A percentile compares a stretch with the other conserved stretches of the same genome.
Conservation (phyloP, 495 filamentous ascomycete species). For the Bacidia rubella region DNA sequence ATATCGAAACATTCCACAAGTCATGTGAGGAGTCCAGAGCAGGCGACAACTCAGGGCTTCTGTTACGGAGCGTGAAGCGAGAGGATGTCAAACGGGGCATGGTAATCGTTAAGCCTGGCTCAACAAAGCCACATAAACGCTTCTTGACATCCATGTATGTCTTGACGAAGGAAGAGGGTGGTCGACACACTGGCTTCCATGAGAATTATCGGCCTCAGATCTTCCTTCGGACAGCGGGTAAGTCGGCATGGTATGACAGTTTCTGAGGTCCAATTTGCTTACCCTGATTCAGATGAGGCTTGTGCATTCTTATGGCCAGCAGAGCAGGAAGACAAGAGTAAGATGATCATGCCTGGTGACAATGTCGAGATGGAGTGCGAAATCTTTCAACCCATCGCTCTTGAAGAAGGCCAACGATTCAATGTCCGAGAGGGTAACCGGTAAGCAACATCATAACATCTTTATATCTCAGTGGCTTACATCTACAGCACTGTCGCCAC, state of each 20-base stretch:
- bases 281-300: conserved; percentile 49
- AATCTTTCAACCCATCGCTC: conserved; percentile 65
- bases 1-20: conserved; percentile 99
- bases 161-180: conserved; percentile 92
- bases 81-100: conserved; percentile 91
- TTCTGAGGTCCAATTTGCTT: not conserved
- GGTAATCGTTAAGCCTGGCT: conserved; percentile 71
- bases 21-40: conserved; percentile 85
- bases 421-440: conserved; percentile 71
- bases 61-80: conserved; percentile 85
- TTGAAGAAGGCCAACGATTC: conserved; percentile 83
- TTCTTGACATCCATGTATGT: conserved; percentile 95
- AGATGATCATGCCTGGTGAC: conserved; percentile 92
- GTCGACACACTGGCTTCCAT: conserved; percentile 84
- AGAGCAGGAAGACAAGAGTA: conserved; percentile 50
- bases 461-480: not conserved
- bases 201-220: conserved; percentile 93
- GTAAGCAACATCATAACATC: not conserved
- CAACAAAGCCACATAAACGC: conserved; percentile 66
- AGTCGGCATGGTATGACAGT: conserved; percentile 16
- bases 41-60: conserved; percentile 95
- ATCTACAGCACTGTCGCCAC: conserved; percentile 79
- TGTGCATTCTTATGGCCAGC: conserved; percentile 70
- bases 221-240: conserved; percentile 80
- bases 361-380: conserved; percentile 91